Conservation (phyloP, 2,329 filamentous ascomycete genomes). For the Monilinia laxa region DNA sequence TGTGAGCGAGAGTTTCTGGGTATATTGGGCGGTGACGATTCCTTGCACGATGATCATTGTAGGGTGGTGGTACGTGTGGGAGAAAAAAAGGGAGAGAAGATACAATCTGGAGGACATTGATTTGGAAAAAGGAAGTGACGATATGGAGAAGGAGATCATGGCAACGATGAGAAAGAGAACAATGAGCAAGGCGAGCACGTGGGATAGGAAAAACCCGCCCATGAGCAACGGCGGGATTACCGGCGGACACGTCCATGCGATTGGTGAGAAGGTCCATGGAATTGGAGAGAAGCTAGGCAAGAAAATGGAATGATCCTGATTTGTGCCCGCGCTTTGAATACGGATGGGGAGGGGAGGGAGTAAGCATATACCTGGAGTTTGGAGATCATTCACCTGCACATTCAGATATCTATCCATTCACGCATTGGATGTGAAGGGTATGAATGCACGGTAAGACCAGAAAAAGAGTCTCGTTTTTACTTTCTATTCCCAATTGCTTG, state of each 20-base stretch:
- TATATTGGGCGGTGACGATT: slow-evolving; percentile 62
- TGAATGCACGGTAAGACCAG: not conserved
- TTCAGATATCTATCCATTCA: too few species aligned
- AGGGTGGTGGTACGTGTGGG: slow-evolving; percentile 51
- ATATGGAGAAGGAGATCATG: slow-evolving; percentile 38
- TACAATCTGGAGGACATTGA: slow-evolving; percentile 35
- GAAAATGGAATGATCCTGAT: slow-evolving; percentile 9
- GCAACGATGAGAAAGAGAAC: slow-evolving; percentile 36
- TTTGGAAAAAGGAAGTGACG: slow-evolving; percentile 36
- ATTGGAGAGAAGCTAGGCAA: slow-evolving; percentile 7
- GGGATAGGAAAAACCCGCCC: slow-evolving; percentile 27
- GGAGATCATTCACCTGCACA: too few species aligned
- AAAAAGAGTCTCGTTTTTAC: not conserved
- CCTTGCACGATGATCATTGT: slow-evolving; percentile 58
- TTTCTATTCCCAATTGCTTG: not conserved
- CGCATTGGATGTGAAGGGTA: not conserved
- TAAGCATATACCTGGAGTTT: not conserved
- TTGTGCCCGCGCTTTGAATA: not conserved
- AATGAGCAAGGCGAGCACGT: slow-evolving; percentile 36
- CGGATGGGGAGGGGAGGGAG: too few species aligned
- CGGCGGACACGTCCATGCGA: not conserved
- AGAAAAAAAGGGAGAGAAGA: slow-evolving; percentile 30
- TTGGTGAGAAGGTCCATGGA: not conserved
- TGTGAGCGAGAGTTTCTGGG: slow-evolving; percentile 55
- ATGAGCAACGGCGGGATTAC: not conserved